Evolutionary conservation across 169 alveolate species (phyloP).

Genomic region (Pseudocohnilembus persalinus): DNA sequence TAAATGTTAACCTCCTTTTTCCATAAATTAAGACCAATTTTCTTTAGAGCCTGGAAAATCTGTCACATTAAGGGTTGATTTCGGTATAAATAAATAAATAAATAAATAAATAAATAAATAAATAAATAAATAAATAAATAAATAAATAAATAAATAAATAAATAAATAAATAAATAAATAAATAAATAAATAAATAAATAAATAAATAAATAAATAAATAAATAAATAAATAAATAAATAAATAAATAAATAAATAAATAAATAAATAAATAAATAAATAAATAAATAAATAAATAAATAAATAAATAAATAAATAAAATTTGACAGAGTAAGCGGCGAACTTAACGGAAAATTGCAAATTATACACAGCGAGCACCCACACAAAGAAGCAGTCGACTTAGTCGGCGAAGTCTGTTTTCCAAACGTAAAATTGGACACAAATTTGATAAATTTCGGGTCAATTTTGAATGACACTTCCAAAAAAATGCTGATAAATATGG

Average conservation of each 20-base stretch:
- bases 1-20: conserved; percentile 86
- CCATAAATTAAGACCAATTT: conserved; percentile 71
- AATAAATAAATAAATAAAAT: conserved; percentile 56
- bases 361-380: conserved; percentile 90
- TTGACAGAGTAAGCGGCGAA: conserved; percentile 72
- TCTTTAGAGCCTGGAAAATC: conserved; percentile 78
- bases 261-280: too few relatives aligned
- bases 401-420: conserved; percentile 93
- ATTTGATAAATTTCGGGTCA: conserved; percentile 90
- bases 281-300: too few relatives aligned
- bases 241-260: too few relatives aligned
- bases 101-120: too few relatives aligned
- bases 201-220: too few relatives aligned
- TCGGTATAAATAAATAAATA: conserved; percentile 43
- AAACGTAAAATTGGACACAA: conserved; percentile 78
- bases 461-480: conserved; percentile 90
- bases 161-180: too few relatives aligned
- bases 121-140: too few relatives aligned
- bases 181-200: conserved; percentile 53
- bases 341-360: conserved; percentile 74
- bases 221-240: too few relatives aligned
- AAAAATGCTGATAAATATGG: conserved; percentile 82
- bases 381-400: conserved; percentile 87
- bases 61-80: conserved; percentile 80
- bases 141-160: conserved; percentile 60